A percentile compares a stretch with the other conserved stretches of the same genome.
phyloP scores from a whole-genome alignment of 768 basidiomycete genomes.

The Amanita rubescens region DNA sequence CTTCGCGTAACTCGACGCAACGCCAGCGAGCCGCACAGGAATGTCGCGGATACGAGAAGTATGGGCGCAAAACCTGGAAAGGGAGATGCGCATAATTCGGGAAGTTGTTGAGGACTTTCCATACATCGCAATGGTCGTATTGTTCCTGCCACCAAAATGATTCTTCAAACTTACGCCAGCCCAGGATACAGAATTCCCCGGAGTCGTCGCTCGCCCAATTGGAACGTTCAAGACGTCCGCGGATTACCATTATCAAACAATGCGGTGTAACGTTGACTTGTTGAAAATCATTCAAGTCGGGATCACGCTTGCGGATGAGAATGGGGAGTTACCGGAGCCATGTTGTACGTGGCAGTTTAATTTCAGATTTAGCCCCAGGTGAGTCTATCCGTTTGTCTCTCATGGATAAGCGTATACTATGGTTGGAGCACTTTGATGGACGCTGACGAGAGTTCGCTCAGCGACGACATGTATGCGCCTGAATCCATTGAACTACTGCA shows the following conservation, averaged over 20 bases:
- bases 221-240: conserved; percentile 94
- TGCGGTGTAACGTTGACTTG: conserved; percentile 98
- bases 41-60: conserved; percentile 92
- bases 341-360: conserved; percentile 99
- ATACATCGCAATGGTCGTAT: conserved; percentile 85
- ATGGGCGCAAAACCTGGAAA: conserved; percentile 89
- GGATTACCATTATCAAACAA: conserved; percentile 99
- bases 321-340: conserved; percentile 87
- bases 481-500: conserved; percentile 92
- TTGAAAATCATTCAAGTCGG: conserved; percentile 98
- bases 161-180: conserved; percentile 15
- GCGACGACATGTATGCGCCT: conserved; percentile 98
- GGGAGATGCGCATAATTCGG: conserved; percentile 85
- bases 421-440: too few species aligned
- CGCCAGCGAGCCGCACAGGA: not conserved
- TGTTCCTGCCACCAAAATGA: conserved; percentile 14
- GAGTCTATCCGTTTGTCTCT: conserved; percentile 21
- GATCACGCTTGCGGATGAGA: conserved; percentile 88
- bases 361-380: conserved; percentile 89
- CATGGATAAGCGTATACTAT: not conserved
- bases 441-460: conserved; percentile 21
- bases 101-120: conserved; percentile 86
- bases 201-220: conserved; percentile 95
- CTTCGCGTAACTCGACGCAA: not conserved
- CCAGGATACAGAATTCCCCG: conserved; percentile 98